Evolutionary conservation across 192 early-diverging fungal species (phyloP).

Genomic region (Dimargaris verticillata): DNA sequence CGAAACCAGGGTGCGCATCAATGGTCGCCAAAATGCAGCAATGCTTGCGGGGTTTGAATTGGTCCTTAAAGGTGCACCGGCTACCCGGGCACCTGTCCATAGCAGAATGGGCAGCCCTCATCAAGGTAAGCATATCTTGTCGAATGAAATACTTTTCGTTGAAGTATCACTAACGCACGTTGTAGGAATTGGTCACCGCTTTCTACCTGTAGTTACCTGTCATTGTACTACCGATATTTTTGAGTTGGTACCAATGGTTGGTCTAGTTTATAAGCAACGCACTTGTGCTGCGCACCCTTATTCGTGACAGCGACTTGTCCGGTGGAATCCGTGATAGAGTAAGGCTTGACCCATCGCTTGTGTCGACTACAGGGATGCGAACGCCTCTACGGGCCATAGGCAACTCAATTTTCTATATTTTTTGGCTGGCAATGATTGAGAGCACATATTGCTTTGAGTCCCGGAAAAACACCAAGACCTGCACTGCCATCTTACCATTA

Average conservation of each 20-base stretch:
- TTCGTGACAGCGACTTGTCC: no score
- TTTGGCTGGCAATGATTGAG: no score
- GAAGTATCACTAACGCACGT: background rate
- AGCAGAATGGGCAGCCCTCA: background rate
- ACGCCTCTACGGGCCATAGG: no score
- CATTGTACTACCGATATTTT: background rate
- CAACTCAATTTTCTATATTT: no score
- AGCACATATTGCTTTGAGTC: no score
- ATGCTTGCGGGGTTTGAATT: background rate
- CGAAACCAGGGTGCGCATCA: background rate
- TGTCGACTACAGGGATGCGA: no score
- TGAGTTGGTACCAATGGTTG: background rate
- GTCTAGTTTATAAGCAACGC: background rate
- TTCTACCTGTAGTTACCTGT: background rate
- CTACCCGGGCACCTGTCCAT: conserved; percentile 2
- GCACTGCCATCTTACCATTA: no score
- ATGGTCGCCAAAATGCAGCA: background rate
- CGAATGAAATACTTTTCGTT: background rate
- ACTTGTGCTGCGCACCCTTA: background rate
- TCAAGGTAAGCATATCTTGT: conserved; percentile 5
- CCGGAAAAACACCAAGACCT: no score
- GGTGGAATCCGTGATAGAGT: no score
- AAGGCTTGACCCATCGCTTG: no score
- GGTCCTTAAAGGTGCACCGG: background rate
- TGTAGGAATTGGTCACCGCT: background rate